Evolutionary conservation across 495 filamentous ascomycete species (phyloP).

Genomic region (Trichoderma gamsii): DNA sequence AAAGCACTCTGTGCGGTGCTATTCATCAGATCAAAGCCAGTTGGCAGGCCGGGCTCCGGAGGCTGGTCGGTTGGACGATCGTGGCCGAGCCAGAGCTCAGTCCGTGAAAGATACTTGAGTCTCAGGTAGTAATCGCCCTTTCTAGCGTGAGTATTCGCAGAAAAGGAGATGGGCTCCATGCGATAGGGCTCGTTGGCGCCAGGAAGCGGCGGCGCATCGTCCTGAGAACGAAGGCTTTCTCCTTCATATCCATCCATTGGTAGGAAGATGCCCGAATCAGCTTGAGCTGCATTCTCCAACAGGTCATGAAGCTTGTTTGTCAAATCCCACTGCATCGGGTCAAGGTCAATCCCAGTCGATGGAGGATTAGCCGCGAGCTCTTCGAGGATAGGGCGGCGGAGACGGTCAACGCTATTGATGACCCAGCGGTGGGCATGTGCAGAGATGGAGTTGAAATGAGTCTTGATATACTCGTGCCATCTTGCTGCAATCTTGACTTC

Average conservation of each 20-base stretch:
- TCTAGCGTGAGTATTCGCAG: background rate
- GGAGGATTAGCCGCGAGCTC: background rate
- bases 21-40: background rate
- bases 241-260: constrained; percentile 14
- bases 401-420: background rate
- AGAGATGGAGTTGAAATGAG: background rate
- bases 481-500: constrained; percentile 2
- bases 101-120: constrained; percentile 5
- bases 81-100: background rate
- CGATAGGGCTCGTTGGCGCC: background rate
- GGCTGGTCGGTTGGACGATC: background rate
- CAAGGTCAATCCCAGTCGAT: no score
- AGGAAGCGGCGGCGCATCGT: background rate
- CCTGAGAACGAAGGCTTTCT: background rate
- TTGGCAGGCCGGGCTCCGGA: background rate
- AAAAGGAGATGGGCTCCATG: background rate
- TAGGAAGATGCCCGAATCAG: constrained; percentile 11
- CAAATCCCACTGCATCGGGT: background rate
- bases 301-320: constrained; percentile 12
- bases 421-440: background rate
- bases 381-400: constrained; percentile 1
- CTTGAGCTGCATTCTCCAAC: constrained; percentile 7
- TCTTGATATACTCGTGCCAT: constrained; percentile 12
- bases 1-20: no score
- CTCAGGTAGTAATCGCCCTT: background rate